A percentile compares a stretch with the other conserved stretches of the same genome.
Evolutionary conservation across 2,329 filamentous ascomycete genomes (phyloP).

Genomic region (Xylaria multiplex): DNA sequence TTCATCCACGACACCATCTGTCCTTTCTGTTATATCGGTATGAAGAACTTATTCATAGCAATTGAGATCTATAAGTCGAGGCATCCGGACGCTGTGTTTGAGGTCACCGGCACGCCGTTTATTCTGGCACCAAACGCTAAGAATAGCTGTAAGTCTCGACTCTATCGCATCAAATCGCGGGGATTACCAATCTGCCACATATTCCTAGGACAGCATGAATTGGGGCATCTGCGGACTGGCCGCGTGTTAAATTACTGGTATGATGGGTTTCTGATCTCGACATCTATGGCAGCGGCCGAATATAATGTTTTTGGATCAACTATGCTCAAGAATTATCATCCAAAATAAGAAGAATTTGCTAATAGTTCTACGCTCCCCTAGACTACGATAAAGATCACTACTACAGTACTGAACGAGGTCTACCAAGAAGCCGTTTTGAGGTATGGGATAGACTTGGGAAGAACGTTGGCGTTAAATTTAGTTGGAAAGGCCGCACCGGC

Average conservation of each 20-base stretch:
- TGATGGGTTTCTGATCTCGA: background rate
- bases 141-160: conserved; percentile 45
- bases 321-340: background rate
- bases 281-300: background rate
- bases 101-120: conserved; percentile 60
- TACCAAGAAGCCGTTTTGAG: conserved; percentile 41
- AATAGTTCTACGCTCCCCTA: conserved; percentile 24
- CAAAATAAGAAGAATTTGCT: conserved; percentile 1
- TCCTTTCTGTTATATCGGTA: conserved; percentile 63
- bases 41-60: conserved; percentile 58
- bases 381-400: conserved; percentile 52
- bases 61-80: conserved; percentile 53
- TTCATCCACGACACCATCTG: conserved; percentile 62
- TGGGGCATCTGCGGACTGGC: background rate
- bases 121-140: conserved; percentile 52
- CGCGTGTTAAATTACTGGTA: conserved; percentile 1
- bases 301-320: background rate
- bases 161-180: conserved; percentile 3
- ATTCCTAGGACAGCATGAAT: background rate
- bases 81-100: conserved; percentile 58
- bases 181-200: background rate
- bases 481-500: conserved; percentile 56
- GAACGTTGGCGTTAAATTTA: conserved; percentile 54
- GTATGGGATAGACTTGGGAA: conserved; percentile 47
- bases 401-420: conserved; percentile 49